phyloP scores from a whole-genome alignment of 2,329 filamentous ascomycete species.

The Sphaerostilbella broomeana region DNA sequence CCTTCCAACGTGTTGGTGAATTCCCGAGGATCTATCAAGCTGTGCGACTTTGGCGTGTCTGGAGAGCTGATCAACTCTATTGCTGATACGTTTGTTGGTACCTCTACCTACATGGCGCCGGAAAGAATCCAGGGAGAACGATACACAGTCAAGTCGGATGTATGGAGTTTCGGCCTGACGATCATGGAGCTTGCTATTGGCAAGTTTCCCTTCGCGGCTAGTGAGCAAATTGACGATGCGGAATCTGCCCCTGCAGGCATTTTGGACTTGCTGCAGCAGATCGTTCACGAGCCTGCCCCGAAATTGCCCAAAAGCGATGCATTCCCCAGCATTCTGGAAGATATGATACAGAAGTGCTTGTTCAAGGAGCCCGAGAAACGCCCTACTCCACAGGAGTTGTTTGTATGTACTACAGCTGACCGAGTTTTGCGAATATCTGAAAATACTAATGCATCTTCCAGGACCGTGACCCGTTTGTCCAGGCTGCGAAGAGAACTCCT shows the following conservation, averaged over 20 bases:
- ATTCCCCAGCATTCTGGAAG: constrained; percentile 88
- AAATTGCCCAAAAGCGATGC: constrained; percentile 94
- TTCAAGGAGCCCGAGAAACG: constrained; percentile 82
- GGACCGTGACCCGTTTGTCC: constrained; percentile 91
- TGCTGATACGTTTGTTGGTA: constrained; percentile 96
- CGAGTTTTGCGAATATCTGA: too few relatives aligned
- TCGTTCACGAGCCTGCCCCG: constrained; percentile 92
- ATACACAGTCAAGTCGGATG: constrained; percentile 97
- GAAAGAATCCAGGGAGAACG: constrained; percentile 95
- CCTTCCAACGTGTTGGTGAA: constrained; percentile 97
- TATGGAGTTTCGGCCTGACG: constrained; percentile 93
- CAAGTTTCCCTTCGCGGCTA: constrained; percentile 86
- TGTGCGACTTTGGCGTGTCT: constrained; percentile 98
- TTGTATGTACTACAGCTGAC: constrained; percentile 65
- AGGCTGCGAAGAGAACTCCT: constrained; percentile 92
- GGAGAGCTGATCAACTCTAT: constrained; percentile 97
- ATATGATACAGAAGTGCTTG: constrained; percentile 95
- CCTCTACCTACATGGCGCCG: constrained; percentile 98
- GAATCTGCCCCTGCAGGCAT: constrained; percentile 89
- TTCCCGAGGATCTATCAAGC: constrained; percentile 87
- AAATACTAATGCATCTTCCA: constrained; percentile 35
- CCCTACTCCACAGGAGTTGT: constrained; percentile 88
- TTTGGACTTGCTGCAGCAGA: constrained; percentile 90
- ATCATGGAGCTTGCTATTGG: constrained; percentile 98
- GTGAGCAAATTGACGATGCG: constrained; percentile 61